Conservation (phyloP, 768 basidiomycete genomes). For the Leccinum longicurvipes region DNA sequence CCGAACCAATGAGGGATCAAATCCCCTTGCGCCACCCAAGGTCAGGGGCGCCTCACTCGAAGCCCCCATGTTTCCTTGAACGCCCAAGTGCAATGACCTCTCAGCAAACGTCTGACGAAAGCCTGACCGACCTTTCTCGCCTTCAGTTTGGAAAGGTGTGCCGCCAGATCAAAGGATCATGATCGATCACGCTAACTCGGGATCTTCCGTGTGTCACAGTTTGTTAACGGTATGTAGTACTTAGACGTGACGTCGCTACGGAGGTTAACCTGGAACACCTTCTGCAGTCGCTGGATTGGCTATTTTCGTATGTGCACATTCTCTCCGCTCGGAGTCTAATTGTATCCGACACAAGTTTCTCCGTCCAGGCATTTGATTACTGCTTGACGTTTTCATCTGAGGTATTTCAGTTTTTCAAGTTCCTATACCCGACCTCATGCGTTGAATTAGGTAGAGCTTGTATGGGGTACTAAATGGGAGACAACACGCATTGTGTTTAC, state of each 20-base stretch:
- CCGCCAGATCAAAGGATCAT: too few relatives aligned
- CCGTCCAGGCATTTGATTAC: conserved; percentile 26
- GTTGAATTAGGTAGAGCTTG: conserved; percentile 15
- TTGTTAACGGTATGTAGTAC: conserved; percentile 22
- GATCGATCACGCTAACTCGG: background rate
- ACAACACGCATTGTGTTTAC: conserved; percentile 23
- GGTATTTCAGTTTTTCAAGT: conserved; percentile 6
- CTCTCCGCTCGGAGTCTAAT: background rate
- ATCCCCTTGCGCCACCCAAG: too few relatives aligned
- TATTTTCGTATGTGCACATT: conserved; percentile 9
- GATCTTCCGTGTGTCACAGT: background rate
- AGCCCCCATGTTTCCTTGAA: background rate
- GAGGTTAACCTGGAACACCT: background rate
- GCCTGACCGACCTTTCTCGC: conserved; percentile 10
- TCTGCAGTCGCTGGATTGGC: conserved; percentile 23
- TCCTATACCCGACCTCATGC: background rate
- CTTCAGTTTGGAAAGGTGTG: conserved; percentile 23
- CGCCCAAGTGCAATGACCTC: conserved; percentile 5
- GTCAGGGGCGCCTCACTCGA: too few relatives aligned
- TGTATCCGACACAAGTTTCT: background rate
- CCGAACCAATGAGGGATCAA: background rate
- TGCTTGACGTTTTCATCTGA: conserved; percentile 22
- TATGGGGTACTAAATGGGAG: conserved; percentile 27
- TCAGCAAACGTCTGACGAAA: background rate
- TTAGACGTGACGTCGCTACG: background rate